Conservation (phyloP, 805 yeast species). For the Candida methanosorbosa region DNA sequence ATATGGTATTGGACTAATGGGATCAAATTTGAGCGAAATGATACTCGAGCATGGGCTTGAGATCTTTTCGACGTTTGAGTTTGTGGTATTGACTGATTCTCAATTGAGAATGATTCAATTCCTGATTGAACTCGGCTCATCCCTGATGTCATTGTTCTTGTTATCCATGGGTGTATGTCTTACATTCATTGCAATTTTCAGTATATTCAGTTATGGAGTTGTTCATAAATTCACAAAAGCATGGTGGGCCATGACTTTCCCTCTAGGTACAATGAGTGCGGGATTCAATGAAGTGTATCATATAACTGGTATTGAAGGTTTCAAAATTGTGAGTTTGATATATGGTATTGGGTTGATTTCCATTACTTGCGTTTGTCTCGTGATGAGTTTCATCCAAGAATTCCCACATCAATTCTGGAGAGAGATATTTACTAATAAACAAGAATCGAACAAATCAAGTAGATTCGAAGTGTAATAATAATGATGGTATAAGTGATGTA, state of each 20-base stretch:
- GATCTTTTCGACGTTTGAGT: not conserved
- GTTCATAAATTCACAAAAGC: conserved; percentile 34
- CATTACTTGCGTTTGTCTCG: conserved; percentile 34
- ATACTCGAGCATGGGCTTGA: conserved; percentile 2
- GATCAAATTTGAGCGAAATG: conserved; percentile 9
- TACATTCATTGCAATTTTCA: conserved; percentile 32
- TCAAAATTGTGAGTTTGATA: conserved; percentile 53
- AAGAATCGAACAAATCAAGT: no score
- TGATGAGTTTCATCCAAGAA: conserved; percentile 23
- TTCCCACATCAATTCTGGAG: conserved; percentile 13
- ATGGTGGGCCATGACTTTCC: conserved; percentile 88
- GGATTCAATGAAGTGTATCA: conserved; percentile 45
- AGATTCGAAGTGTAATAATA: no score
- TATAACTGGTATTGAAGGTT: conserved; percentile 42
- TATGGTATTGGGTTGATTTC: conserved; percentile 46
- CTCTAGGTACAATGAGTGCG: conserved; percentile 73
- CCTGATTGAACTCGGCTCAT: not conserved
- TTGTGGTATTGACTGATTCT: conserved; percentile 31
- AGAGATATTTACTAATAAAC: not conserved
- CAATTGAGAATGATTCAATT: conserved; percentile 22
- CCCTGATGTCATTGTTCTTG: conserved; percentile 15
- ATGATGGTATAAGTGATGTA: no score
- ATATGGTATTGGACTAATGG: conserved; percentile 42
- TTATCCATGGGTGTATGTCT: conserved; percentile 25
- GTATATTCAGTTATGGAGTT: conserved; percentile 24